These are phyloP conservation scores for Nicotiana tomentosiformis DNA, from an alignment of 257 asterid genomes.

Conservation along the genomic window DNA sequence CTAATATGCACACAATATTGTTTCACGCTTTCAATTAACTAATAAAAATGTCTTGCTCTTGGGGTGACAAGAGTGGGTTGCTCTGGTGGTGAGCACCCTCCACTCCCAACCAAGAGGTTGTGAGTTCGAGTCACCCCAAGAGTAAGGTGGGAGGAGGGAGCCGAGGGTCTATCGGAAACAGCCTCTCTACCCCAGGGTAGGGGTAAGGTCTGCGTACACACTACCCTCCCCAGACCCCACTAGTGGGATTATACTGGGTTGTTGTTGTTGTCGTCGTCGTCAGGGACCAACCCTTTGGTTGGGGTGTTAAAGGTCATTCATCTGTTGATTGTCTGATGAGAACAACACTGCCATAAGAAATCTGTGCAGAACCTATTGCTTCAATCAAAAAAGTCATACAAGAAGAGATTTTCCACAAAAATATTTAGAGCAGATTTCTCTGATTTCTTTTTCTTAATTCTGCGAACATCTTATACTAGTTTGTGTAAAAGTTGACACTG, in stretches of 20 bases:
- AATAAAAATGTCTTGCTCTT: not conserved
- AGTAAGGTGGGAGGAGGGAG: too few species aligned
- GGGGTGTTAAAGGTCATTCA: not conserved
- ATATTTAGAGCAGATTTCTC: not conserved
- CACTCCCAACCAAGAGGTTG: too few species aligned
- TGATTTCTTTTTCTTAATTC: not conserved
- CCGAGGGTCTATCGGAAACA: too few species aligned
- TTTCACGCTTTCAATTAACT: not conserved
- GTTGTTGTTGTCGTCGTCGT: not conserved
- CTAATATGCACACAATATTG: not conserved
- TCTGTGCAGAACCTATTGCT: not conserved
- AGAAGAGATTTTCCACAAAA: not conserved
- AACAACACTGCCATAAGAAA: not conserved
- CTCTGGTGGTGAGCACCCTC: too few species aligned
- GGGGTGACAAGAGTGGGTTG: too few species aligned
- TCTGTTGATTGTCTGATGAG: not conserved
- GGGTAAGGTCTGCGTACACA: too few species aligned
- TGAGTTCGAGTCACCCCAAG: too few species aligned
- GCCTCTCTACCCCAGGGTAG: too few species aligned
- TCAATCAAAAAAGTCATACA: not conserved
- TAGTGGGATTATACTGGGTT: too few species aligned
- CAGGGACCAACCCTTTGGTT: not conserved
- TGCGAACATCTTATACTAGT: not conserved
- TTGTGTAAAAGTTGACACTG: not conserved
- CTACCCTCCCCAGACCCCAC: too few species aligned